Evolutionary conservation across 1,284 basidiomycete genomes (phyloP), one percentile per base, ranked within the genome.

Genomic region (Ganoderma lingzhi): DNA sequence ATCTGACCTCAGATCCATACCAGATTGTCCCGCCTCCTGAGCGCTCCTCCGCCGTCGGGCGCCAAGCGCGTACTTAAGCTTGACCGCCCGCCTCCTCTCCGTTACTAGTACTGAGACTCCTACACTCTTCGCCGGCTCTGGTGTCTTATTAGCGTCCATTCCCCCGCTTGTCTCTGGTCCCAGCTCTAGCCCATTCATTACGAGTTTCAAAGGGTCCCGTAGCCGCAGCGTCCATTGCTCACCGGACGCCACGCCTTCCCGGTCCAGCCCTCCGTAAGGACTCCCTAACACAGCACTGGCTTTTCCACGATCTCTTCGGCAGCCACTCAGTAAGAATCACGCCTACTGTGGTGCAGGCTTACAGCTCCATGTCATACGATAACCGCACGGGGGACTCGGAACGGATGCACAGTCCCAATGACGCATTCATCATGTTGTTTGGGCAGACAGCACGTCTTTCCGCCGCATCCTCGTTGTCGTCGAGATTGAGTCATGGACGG

Each of bases 1-100:
- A 61, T 28, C 39, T n/a, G 23, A 61, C 41, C 60, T 64, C 23
- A 61, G 67, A 61, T 61, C 59, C 30, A 12, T 39, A 23, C 59
- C 37, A 61, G 59, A 61, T 61, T 42, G 39, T 42, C 39, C 56
- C 56, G 35, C 59, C 23, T 23, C 10, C 23, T 53, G 23, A 23
- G 48, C 48, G 48, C 23, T 53, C 28, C 23, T n/a, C 48, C 48
- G 35, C 30, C 39, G 35, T n/a, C 59, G 41, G 37, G 59, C 59
- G 59, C 59, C 59, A 42, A 61, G n/a, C 37, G 12, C 28, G 37
- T 59, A 17, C 32, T 14, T 4, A 5, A n/a, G 32, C 32, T 14
- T 4, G 15, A n/a, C 56, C 19, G 3, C 35, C 56, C 10, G 35
- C 35, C 37, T 12, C 59, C 59, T 28, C 41, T 61, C 37, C 39